Base-by-base conservation (phyloP, 352 stramenopile genomes). In the Detonula confervacea region DNA sequence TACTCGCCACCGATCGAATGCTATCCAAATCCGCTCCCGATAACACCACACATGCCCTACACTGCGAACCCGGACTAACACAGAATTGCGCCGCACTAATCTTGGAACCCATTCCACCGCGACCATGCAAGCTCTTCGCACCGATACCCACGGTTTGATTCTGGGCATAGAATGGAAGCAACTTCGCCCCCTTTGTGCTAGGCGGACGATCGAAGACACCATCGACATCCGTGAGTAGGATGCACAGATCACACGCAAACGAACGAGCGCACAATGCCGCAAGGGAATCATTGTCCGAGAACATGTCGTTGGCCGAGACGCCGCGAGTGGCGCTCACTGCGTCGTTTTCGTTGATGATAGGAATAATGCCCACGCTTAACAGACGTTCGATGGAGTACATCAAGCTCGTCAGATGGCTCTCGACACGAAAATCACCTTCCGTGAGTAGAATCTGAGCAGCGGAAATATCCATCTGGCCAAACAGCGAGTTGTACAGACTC, bases 341-440 rank as follows among this genome's bases (percentile, higher is more conserved):
- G 92, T 99, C 97, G 85, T 99, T 99, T 79, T 99, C 97, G 85
- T 99, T 99, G 37, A 99, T 95, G 79, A 99, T 98, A 5, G 97
- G 97, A 22, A 99, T 96, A 59, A 98, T 96, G 30, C 98, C 96
- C n/a, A 98, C 84, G 68, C 95, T 91, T 16, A 99, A 87, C 42
- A 99, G 87, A 24, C 85, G 54, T 16, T 93, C 87, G 1, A 94
- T 78, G 1, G 87, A 79, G 66, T 93, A 93, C 57, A 71, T 65
- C n/a, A 94, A 73, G 79, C 92, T 94, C 20, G 84, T 66, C 9
- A 88, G 64, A 54, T 86, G 74, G 3, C 60, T 25, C 39, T 73
- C 44, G 59, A 92, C 77, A 2, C 59, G 51, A 81, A 95, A 93
- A 66, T 92, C 88, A 33, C 67, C 69, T 65, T 93, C 82, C 1